Percentiles rank a stretch among this genome's conserved stretches.
phyloP scores from a whole-genome alignment of 805 yeast species.

The Wickerhamomyces queroliae region DNA sequence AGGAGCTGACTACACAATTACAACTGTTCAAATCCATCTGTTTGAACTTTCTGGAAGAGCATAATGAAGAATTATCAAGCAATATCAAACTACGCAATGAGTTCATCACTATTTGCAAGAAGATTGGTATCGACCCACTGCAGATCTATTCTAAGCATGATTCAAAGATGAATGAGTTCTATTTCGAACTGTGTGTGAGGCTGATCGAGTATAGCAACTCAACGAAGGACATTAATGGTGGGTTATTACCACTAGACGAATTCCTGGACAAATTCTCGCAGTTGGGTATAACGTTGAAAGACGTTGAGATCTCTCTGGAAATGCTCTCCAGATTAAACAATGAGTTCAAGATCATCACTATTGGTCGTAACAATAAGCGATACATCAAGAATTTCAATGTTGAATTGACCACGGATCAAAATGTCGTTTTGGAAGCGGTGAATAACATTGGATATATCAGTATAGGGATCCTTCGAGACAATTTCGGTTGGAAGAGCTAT shows the following conservation, averaged over 20 bases:
- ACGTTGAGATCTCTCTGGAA: constrained; percentile 50
- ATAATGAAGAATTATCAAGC: constrained; percentile 57
- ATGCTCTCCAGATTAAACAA: constrained; percentile 56
- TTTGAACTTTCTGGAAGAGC: constrained; percentile 66
- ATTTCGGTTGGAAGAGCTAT: constrained; percentile 65
- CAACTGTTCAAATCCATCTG: constrained; percentile 73
- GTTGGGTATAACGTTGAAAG: constrained; percentile 35
- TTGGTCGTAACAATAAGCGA: constrained; percentile 46
- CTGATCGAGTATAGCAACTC: constrained; percentile 71
- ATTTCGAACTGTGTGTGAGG: constrained; percentile 63
- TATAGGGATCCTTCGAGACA: constrained; percentile 57
- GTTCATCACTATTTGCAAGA: constrained; percentile 69
- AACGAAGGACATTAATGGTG: constrained; percentile 75
- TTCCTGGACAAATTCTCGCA: constrained; percentile 31
- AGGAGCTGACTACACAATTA: constrained; percentile 63
- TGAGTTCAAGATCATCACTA: constrained; percentile 58
- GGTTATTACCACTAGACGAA: constrained; percentile 61
- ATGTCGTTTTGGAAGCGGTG: constrained; percentile 66
- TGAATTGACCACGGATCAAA: constrained; percentile 64
- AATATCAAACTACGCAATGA: constrained; percentile 63
- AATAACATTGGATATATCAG: constrained; percentile 74
- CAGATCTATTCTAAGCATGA: constrained; percentile 26
- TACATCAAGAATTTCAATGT: constrained; percentile 53
- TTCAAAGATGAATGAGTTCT: constrained; percentile 39
- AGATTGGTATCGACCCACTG: constrained; percentile 83